Base-by-base conservation (phyloP, 306 rosid species). In the Cicer arietinum region DNA sequence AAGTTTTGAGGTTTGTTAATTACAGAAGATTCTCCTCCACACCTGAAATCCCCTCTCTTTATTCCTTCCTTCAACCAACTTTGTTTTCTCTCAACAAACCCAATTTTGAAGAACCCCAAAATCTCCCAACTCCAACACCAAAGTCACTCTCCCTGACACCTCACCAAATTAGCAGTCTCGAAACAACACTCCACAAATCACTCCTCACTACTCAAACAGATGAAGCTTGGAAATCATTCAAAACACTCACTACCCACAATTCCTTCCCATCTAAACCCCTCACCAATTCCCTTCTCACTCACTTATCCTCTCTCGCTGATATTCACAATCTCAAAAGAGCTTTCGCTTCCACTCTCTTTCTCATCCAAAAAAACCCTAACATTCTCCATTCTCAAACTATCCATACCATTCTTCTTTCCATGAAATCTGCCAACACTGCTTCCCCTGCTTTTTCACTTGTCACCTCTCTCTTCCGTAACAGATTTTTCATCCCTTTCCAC, bases 221-320 rank as follows among this genome's bases (percentile, higher is more conserved):
- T 54, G 92, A 90, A 76, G 95, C 96, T 1, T 94, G 99, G 97
- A 92, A 85, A 74, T 88, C 93, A 66, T 94, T 94, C 88, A 94
- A 90, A 82, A 25, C 85, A 51, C 90, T 94, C 82, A 92, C 97
- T 0, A 30, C 82, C 9, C 80, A 87, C 79, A 83, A 87, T 5
- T 40, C 81, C 66, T 89, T 94, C 82, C 97, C 96, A 12, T 68
- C 93, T 75, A 89, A 92, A 86, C 81, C 91, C 50, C 84, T 94
- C 67, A 89, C 93, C 10, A 94, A 92, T 50, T 89, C 89, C 30
- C 90, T 90, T 8, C 85, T 94, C 8, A 60, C 82, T 56, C 90
- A 90, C 53, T 59, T 94, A 67, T 89, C 95, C 80, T 92, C 93
- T 1, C 84, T 85, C 45, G 84, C 85, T 7, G 96, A 90, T 59